These are phyloP conservation scores for Lagerstroemia fauriei DNA, from an alignment of 441 rosid species.

Conservation along the genomic window DNA sequence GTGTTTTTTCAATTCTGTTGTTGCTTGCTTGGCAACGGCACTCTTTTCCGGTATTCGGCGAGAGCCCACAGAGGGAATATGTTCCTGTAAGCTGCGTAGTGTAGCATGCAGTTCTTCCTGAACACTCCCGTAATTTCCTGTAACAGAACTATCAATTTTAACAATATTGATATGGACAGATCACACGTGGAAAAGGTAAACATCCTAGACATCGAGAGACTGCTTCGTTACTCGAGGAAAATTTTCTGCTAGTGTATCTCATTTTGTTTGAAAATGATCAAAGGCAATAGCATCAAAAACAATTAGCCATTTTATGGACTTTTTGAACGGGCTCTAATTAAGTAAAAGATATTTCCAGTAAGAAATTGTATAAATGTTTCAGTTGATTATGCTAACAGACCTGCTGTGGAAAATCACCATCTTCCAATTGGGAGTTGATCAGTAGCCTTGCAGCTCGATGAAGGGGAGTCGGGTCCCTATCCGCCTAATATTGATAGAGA, in stretches of 20 bases:
- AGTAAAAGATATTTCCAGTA: too few species aligned
- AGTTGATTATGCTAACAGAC: slow-evolving; percentile 21
- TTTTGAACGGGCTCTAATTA: too few species aligned
- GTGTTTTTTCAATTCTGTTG: neutral
- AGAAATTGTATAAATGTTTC: too few species aligned
- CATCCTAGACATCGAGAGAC: neutral
- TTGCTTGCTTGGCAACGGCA: slow-evolving; percentile 30
- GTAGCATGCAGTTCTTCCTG: slow-evolving; percentile 53
- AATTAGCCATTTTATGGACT: too few species aligned
- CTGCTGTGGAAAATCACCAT: slow-evolving; percentile 72
- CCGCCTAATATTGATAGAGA: slow-evolving; percentile 35
- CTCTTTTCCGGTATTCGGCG: slow-evolving; percentile 45
- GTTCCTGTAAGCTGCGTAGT: slow-evolving; percentile 48
- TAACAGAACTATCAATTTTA: neutral
- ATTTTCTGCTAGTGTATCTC: neutral
- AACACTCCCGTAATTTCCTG: slow-evolving; percentile 58
- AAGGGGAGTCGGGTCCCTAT: slow-evolving; percentile 61
- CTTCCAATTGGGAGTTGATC: slow-evolving; percentile 62
- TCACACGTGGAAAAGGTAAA: neutral
- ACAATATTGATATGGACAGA: neutral
- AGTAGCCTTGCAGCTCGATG: slow-evolving; percentile 62
- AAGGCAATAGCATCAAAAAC: too few species aligned
- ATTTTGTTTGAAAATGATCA: neutral
- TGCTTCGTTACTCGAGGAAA: too few species aligned
- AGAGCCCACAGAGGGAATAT: slow-evolving; percentile 70